Evolutionary conservation across 2,329 filamentous ascomycete genomes (phyloP), one percentile per base, ranked within the genome.

Genomic region (Nemania sp.): DNA sequence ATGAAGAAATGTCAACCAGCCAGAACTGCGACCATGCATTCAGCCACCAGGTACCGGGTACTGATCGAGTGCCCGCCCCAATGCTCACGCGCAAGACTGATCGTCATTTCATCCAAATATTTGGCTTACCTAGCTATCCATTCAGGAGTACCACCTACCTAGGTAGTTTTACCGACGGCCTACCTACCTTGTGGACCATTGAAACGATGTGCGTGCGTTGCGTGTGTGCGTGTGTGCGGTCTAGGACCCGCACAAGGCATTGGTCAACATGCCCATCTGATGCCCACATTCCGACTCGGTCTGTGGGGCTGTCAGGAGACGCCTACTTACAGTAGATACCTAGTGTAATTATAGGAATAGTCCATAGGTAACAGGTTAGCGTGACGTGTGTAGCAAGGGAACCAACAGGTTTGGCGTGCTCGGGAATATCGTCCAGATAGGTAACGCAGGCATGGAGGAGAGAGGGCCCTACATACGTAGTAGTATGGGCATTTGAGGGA

Each of bases 101-200:
- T 49, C 47, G 24, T 32, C 29, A 59, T 63, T 55, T 41, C 43
- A 54, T 38, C 43, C 59, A 52, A 24, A 35, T 62, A 13, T 53
- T 52, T 56, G 24, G 22, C 29, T 26, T 43, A 18, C 24, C 43
- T 62, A 45, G 24, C 58, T 35, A 26, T 58, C 51, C 32, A 20
- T 53, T 7, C 2, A 22, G 45, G 45, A 49, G 22, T 49, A 49
- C 45, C 38, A 41, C 38, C 38, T 41, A 41, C 38, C 38, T 41
- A 41, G 38, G 15, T 41, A 41, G 38, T 41, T 41, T 18, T 41
- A 41, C 38, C 1, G 11, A 41, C 38, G 11, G 11, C 38, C 38
- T 41, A 11, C 13, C 5, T 35, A 35, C 5, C 10, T 54, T 27
- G 62, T 67, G 38, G 41, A 64, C 61, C 61, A 60, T 67, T 67